Percentiles rank a stretch among this genome's conserved stretches.
Conservation (phyloP, 805 yeast genomes). For the Kazachstania africana region DNA sequence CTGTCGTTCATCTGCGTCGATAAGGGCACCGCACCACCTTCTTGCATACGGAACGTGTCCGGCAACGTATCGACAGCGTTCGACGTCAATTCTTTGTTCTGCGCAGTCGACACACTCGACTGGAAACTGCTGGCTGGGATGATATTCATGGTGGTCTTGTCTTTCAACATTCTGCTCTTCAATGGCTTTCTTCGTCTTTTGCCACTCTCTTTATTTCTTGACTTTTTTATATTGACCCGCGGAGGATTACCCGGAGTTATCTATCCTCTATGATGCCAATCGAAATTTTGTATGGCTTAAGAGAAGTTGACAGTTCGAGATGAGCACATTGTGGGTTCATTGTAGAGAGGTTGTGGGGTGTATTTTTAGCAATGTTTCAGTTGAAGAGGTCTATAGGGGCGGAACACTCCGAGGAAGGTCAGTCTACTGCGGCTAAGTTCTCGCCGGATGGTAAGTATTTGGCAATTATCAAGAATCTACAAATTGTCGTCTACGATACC, state of each 20-base stretch:
- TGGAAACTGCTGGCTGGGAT: slow-evolving; percentile 41
- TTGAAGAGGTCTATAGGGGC: too few species aligned
- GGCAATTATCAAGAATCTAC: slow-evolving; percentile 51
- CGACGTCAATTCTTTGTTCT: slow-evolving; percentile 40
- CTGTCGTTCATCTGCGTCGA: slow-evolving; percentile 56
- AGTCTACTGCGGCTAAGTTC: slow-evolving; percentile 37
- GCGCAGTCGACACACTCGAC: slow-evolving; percentile 38
- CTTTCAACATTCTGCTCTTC: neutral
- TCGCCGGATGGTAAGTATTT: slow-evolving; percentile 48
- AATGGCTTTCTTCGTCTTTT: neutral
- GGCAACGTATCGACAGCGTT: slow-evolving; percentile 59
- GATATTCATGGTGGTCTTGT: slow-evolving; percentile 28
- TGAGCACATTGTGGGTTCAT: too few species aligned
- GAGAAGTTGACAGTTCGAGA: too few species aligned
- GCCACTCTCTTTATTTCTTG: too few species aligned
- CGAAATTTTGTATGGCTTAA: too few species aligned
- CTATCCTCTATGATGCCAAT: too few species aligned
- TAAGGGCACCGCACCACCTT: slow-evolving; percentile 44
- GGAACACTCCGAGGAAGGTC: too few species aligned
- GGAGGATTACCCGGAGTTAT: too few species aligned
- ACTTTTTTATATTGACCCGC: too few species aligned
- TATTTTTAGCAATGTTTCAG: too few species aligned
- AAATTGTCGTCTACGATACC: slow-evolving; percentile 47
- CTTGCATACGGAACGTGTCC: slow-evolving; percentile 53
- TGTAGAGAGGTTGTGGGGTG: too few species aligned